phyloP scores from a whole-genome alignment of 2,329 filamentous ascomycete species.

The Trichoderma sp. region DNA sequence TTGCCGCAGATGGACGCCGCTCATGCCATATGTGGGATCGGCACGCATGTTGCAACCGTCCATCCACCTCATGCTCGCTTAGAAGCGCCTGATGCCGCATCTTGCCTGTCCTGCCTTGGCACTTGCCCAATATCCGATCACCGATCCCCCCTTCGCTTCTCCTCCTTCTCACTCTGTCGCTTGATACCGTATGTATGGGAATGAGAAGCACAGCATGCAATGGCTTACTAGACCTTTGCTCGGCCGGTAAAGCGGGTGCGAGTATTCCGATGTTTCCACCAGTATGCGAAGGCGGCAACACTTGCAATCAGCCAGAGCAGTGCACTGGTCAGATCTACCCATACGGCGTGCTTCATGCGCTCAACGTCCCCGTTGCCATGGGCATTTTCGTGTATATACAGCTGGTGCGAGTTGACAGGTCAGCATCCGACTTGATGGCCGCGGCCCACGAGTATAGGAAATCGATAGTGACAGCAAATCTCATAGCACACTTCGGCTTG shows the following conservation, averaged over 20 bases:
- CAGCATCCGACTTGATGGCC: conserved; percentile 18
- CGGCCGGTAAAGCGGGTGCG: conserved; percentile 62
- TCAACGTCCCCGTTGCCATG: conserved; percentile 64
- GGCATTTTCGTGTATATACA: conserved; percentile 73
- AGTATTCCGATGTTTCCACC: conserved; percentile 57
- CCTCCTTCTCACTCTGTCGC: background rate
- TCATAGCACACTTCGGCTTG: background rate
- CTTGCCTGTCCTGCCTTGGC: background rate
- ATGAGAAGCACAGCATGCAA: background rate
- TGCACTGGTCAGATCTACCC: conserved; percentile 76
- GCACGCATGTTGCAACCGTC: background rate
- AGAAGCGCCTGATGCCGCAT: background rate
- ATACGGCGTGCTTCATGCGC: conserved; percentile 85
- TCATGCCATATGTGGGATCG: conserved; percentile 4
- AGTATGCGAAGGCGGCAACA: conserved; percentile 58
- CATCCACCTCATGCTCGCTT: conserved; percentile 3
- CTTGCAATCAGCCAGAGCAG: conserved; percentile 73
- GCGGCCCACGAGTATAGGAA: no score
- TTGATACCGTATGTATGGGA: background rate
- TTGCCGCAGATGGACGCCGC: conserved; percentile 9
- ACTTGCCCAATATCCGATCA: no score
- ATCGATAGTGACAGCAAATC: background rate
- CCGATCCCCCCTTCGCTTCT: background rate
- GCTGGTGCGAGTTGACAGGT: conserved; percentile 38
- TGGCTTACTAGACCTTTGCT: conserved; percentile 50